Percentiles rank a stretch among this genome's conserved stretches.
These are phyloP conservation scores for Asterochloris erici DNA, from an alignment of 139 green algal genomes.

Conservation along the genomic window DNA sequence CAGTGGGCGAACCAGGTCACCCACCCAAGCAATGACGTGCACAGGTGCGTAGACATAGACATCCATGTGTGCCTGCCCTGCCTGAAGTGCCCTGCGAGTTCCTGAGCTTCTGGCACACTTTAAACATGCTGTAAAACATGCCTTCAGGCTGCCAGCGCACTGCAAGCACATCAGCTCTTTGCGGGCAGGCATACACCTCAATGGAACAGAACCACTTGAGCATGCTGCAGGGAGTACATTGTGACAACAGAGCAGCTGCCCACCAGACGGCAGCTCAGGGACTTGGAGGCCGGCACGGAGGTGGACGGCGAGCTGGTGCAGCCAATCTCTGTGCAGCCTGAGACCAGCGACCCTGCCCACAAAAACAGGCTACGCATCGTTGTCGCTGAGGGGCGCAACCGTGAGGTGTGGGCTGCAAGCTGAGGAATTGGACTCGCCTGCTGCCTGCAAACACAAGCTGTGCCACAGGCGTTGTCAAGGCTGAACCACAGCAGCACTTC, in stretches of 20 bases:
- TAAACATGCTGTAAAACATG: no score
- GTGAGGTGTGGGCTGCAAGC: slow-evolving; percentile 63
- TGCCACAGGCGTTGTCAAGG: background rate
- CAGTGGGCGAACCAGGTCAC: slow-evolving; percentile 67
- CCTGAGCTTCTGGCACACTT: no score
- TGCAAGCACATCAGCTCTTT: no score
- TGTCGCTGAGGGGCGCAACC: slow-evolving; percentile 81
- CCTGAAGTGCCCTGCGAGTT: no score
- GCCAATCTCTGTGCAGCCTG: slow-evolving; percentile 34
- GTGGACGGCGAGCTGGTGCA: slow-evolving; percentile 47
- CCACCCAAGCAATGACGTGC: slow-evolving; percentile 53
- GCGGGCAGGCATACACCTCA: no score
- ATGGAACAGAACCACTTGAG: no score
- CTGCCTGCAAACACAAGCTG: background rate
- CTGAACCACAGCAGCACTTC: background rate
- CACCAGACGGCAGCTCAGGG: slow-evolving; percentile 41
- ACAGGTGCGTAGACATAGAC: no score
- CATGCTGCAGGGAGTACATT: slow-evolving; percentile 68
- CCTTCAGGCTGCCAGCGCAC: no score
- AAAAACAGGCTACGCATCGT: slow-evolving; percentile 53
- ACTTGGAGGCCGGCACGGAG: slow-evolving; percentile 37
- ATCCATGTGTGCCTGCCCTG: no score
- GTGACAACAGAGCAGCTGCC: slow-evolving; percentile 47
- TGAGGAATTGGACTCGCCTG: background rate
- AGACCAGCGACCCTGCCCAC: slow-evolving; percentile 26